Conservation (phyloP, 306 rosid genomes). For the Quercus wislizeni region DNA sequence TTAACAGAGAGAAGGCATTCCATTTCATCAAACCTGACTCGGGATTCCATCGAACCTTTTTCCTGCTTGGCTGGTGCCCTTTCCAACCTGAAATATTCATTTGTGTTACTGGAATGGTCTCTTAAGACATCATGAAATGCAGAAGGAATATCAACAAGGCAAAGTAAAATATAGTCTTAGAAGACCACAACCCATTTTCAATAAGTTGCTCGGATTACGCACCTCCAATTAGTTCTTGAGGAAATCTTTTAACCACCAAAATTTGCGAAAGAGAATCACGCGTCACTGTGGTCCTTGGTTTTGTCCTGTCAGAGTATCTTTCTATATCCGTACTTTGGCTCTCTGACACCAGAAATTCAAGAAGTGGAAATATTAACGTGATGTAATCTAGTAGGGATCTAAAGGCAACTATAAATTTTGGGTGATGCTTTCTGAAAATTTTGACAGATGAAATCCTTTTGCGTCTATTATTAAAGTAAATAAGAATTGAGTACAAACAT, state of each 20-base stretch:
- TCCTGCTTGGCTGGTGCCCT: constrained; percentile 27
- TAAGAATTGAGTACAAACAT: no score
- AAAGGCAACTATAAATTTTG: not conserved
- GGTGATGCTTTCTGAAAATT: no score
- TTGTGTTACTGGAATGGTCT: constrained; percentile 6
- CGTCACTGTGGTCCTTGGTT: constrained; percentile 16
- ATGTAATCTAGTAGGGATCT: not conserved
- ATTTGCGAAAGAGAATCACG: constrained; percentile 61
- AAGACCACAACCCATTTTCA: constrained; percentile 12
- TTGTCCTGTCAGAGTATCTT: constrained; percentile 45
- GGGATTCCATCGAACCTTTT: constrained; percentile 63
- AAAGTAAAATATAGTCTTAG: constrained; percentile 8
- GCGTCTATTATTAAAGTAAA: no score
- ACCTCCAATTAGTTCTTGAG: constrained; percentile 62
- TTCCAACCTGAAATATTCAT: constrained; percentile 43
- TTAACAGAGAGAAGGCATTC: no score
- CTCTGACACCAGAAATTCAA: constrained; percentile 39
- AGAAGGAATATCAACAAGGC: constrained; percentile 2
- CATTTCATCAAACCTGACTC: constrained; percentile 41
- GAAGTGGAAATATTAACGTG: not conserved
- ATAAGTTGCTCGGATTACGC: constrained; percentile 15
- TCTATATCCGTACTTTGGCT: constrained; percentile 34
- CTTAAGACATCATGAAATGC: constrained; percentile 3
- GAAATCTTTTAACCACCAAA: constrained; percentile 40
- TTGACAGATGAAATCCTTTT: no score